Evolutionary conservation across 805 yeast genomes (phyloP), one percentile per base, ranked within the genome.

Genomic region (Candida loeiensis): DNA sequence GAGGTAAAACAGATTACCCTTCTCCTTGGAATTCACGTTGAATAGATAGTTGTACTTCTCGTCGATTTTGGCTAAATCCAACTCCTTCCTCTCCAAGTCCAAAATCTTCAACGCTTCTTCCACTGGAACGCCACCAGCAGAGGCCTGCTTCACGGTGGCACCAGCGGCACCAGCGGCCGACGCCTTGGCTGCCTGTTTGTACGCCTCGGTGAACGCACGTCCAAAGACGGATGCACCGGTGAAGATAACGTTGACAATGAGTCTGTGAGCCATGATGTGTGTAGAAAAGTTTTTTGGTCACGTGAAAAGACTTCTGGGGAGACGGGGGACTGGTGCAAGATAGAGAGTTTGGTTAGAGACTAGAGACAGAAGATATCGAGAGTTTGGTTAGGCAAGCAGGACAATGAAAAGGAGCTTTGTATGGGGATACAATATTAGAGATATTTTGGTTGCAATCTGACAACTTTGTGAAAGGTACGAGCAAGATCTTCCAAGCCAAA

Each of bases 211-310:
- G 61, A 93, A 93, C 0, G 99, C 99, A 52, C 86, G 79, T 42
- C 98, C 97, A 58, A 93, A 89, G 21, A 91, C 98, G 51, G 87
- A 82, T 4, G 97, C 95, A 42, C 98, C 98, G 7, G 98, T 90
- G 55, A 90, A 77, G 36, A 89, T 75, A 48, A 93, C 96, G 63
- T 86, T 91, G 48, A 86, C 87, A 40, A 91, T 58, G 43, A 95
- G 75, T 71, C 97, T 80, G 63, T 93, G 96, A 46, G 99, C 98
- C 97, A 69, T 69, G 29, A 40, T 43, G 32, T 16, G n/a, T 16
- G 8, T 14, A 22, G 27, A 15, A 37, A 37, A 28, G 12, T 25
- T 35, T 33, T 24, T 33, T 19, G n/a, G 15, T 32, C 35, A 32
- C 35, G 35, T 33, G 36, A 20, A 28, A 18, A 20, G 17, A 13